Conservation (phyloP, 1,284 basidiomycete genomes). For the Tylopilus sp. region DNA sequence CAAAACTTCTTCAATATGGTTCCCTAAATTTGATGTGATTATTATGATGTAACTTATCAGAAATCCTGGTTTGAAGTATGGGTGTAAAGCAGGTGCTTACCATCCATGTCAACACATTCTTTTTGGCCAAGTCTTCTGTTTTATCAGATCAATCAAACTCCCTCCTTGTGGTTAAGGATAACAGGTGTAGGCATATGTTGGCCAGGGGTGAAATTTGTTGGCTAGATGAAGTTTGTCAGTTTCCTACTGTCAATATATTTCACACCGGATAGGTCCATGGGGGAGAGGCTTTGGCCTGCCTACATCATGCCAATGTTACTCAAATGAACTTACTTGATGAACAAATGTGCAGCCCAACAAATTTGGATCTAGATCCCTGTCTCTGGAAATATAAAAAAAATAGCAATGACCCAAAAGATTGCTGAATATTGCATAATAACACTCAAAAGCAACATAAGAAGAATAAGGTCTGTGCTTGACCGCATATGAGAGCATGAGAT, state of each 20-base stretch:
- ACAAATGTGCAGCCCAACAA: slow-evolving; percentile 70
- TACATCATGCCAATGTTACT: too few relatives aligned
- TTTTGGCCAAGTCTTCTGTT: slow-evolving; percentile 60
- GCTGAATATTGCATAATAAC: too few relatives aligned
- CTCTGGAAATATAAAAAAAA: slow-evolving; percentile 80
- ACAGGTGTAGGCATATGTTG: slow-evolving; percentile 87
- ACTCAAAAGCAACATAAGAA: too few relatives aligned
- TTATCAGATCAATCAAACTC: slow-evolving; percentile 82
- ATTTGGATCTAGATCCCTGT: slow-evolving; percentile 70
- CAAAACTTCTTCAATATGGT: slow-evolving; percentile 92
- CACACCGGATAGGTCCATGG: too few relatives aligned
- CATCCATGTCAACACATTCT: slow-evolving; percentile 86
- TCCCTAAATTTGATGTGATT: slow-evolving; percentile 57
- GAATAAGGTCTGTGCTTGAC: too few relatives aligned
- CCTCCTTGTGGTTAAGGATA: slow-evolving; percentile 71
- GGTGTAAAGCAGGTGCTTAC: slow-evolving; percentile 52
- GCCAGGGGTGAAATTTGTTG: slow-evolving; percentile 79
- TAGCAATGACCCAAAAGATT: slow-evolving; percentile 91
- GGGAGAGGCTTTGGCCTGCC: too few relatives aligned
- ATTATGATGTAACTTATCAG: background rate
- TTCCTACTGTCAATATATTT: too few relatives aligned
- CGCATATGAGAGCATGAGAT: too few relatives aligned
- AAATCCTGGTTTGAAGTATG: too few relatives aligned
- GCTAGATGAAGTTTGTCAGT: slow-evolving; percentile 49
- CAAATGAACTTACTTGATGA: slow-evolving; percentile 61